Base-by-base conservation (phyloP, 2,329 filamentous ascomycete genomes). In the Exophiala sp. region DNA sequence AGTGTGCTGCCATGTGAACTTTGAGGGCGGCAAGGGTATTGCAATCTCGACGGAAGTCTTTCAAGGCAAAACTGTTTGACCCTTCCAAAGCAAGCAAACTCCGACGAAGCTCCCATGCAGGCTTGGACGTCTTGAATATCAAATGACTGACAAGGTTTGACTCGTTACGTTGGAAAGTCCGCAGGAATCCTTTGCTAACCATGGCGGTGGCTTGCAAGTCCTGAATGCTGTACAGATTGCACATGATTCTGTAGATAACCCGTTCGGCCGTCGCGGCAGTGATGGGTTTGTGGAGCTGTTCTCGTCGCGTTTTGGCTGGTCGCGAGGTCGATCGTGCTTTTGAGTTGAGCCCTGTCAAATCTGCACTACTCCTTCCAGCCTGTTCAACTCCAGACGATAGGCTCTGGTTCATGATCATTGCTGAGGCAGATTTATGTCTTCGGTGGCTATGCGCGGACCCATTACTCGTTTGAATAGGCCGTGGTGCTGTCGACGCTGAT, bases 21-120 rank as follows among this genome's bases (percentile, higher is more conserved):
- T 82, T 82, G 24, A 83, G 67, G 19, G 72, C 70, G 9, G 70
- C 68, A 35, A 82, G 70, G 2, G 75, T 75, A 27, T 71, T 73
- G n/a, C 73, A 66, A 59, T 82, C 79, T 13, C 52, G 50, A 24
- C 44, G 43, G 24, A 53, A 56, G 11, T 56, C 56, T 35, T 54
- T 55, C 41, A 61, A 34, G 22, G 46, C 30, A 49, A 61, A 61
- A 8, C 51, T 40, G 7, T 50, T 51, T 2, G 50, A 48, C 24
- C 45, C 50, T 47, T 55, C 35, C 18, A 57, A 32, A 34, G 50
- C 53, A 2, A 56, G 52, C 2, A 55, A 46, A 11, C 46, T 57
- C n/a, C 56, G 43, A 8, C 58, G 51, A 27, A 56, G 49, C 27
- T 61, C 58, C 58, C 58, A 61, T 13, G 58, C 58, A 9, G 58